phyloP scores from a whole-genome alignment of 495 filamentous ascomycete genomes.

The Penicillium roqueforti region DNA sequence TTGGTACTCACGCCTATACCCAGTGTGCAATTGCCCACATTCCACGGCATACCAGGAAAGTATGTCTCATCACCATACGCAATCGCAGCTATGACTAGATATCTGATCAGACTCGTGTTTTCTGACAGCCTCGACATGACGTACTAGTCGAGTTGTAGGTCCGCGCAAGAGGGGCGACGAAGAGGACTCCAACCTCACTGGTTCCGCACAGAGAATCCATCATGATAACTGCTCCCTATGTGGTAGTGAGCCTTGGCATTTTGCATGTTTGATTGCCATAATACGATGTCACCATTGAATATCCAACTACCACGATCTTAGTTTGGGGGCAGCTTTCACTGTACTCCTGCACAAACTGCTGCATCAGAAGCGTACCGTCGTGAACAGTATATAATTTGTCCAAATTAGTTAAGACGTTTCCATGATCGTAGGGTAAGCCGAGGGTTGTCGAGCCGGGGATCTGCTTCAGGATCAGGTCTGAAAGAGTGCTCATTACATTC shows the following conservation, averaged over 20 bases:
- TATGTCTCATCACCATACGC: constrained; percentile 29
- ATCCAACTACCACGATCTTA: constrained; percentile 24
- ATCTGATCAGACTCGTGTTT: background rate
- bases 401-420: background rate
- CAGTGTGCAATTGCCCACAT: constrained; percentile 23
- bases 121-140: background rate
- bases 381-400: constrained; percentile 17
- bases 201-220: constrained; percentile 31
- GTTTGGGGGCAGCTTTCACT: constrained; percentile 20
- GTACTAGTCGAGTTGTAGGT: constrained; percentile 20
- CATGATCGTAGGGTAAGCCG: constrained; percentile 25
- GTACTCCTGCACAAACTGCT: constrained; percentile 24
- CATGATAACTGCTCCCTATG: constrained; percentile 23
- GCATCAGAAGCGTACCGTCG: constrained; percentile 22
- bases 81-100: constrained; percentile 22
- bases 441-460: constrained; percentile 26
- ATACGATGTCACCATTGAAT: constrained; percentile 18
- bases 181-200: constrained; percentile 19
- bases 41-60: constrained; percentile 19
- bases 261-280: background rate
- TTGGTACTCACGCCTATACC: constrained; percentile 23
- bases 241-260: constrained; percentile 1
- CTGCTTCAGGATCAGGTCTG: constrained; percentile 22
- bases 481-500: constrained; percentile 25
- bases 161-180: constrained; percentile 16